These are phyloP conservation scores for Beauveria brongniartii DNA, from an alignment of 2,329 filamentous ascomycete species.

Conservation along the genomic window DNA sequence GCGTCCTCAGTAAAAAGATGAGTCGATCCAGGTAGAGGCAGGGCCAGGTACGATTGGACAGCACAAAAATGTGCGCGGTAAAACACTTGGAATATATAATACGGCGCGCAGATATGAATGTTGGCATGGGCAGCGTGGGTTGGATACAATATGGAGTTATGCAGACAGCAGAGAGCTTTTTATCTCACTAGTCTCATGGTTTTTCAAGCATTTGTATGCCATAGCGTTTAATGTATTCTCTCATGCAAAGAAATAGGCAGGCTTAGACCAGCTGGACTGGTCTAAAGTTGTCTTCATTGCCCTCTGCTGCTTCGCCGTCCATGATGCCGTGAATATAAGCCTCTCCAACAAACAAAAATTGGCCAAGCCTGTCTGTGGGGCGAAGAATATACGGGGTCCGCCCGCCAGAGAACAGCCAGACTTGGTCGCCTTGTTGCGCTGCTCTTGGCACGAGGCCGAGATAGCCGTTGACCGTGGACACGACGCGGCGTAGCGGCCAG, in stretches of 20 bases:
- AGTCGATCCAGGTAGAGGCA: too few species aligned
- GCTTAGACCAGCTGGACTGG: background rate
- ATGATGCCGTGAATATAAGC: conserved; percentile 9
- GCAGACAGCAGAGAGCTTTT: background rate
- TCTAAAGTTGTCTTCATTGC: background rate
- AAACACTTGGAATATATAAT: background rate
- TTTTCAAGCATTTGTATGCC: background rate
- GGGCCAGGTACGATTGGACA: background rate
- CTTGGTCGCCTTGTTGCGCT: conserved; percentile 3
- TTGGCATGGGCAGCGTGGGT: background rate
- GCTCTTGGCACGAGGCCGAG: conserved; percentile 8
- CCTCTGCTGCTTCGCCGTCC: conserved; percentile 7
- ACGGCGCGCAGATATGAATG: background rate
- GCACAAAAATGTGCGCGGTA: background rate
- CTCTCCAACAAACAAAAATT: background rate
- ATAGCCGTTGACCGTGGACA: conserved; percentile 6
- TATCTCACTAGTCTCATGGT: background rate
- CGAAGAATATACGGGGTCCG: conserved; percentile 6
- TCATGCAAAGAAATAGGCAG: background rate
- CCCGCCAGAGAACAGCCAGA: conserved; percentile 10
- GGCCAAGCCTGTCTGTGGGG: background rate
- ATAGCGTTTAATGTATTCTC: background rate
- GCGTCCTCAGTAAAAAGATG: background rate
- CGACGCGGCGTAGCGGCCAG: conserved; percentile 7
- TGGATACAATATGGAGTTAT: background rate